Conservation (phyloP, 2,329 filamentous ascomycete genomes). For the Orbilia blumenaviensis region DNA sequence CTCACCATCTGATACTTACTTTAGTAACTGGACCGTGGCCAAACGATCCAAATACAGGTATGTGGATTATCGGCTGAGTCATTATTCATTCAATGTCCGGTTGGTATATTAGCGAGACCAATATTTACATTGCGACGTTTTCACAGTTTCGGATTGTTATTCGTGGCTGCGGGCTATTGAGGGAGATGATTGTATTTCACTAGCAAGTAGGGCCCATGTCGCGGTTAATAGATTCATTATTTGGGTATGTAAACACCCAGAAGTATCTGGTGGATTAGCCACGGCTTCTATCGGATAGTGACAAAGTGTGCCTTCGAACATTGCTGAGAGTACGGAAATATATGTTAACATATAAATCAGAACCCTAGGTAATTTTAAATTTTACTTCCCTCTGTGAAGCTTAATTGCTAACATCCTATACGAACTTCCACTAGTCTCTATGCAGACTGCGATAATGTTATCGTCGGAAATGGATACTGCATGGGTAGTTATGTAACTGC, state of each 20-base stretch:
- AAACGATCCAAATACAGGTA: conserved; percentile 10
- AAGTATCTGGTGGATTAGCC: too few relatives aligned
- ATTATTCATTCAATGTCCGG: neutral
- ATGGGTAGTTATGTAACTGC: neutral
- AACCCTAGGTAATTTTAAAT: neutral
- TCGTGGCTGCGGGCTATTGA: neutral
- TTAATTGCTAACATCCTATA: neutral
- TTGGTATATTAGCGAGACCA: neutral
- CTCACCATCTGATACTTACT: neutral
- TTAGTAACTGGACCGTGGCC: conserved; percentile 1
- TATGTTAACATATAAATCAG: too few relatives aligned
- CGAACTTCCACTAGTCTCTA: neutral
- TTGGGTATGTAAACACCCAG: conserved; percentile 10
- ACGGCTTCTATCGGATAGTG: neutral
- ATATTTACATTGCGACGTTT: neutral
- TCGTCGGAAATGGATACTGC: conserved; percentile 7
- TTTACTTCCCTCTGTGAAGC: neutral
- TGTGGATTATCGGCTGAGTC: too few relatives aligned
- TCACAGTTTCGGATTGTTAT: conserved; percentile 8
- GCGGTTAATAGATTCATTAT: neutral
- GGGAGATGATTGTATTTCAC: conserved; percentile 1
- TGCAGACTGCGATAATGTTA: conserved; percentile 5
- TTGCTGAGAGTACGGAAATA: too few relatives aligned
- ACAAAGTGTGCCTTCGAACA: too few relatives aligned
- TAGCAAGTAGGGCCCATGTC: neutral